These are phyloP conservation scores for Leccinum holopus DNA, from an alignment of 1,284 basidiomycete species.

Conservation along the genomic window DNA sequence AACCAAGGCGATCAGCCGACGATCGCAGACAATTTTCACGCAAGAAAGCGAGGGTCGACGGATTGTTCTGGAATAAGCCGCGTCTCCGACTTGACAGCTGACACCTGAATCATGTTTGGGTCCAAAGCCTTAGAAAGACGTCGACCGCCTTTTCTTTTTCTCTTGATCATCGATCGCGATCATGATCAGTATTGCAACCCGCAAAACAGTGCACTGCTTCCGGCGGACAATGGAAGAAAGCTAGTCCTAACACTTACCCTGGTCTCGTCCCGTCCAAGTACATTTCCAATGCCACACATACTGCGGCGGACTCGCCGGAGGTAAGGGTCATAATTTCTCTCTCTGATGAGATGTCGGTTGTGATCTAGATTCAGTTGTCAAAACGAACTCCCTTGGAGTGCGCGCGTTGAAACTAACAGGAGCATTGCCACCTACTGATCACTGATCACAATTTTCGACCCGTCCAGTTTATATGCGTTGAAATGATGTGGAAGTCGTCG, in stretches of 20 bases:
- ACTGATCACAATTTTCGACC: neutral
- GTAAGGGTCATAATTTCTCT: neutral
- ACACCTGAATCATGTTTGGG: neutral
- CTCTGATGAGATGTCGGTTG: neutral
- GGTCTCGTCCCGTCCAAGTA: neutral
- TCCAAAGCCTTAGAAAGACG: neutral
- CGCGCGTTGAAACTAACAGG: neutral
- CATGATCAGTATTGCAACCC: neutral
- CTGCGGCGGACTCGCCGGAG: neutral
- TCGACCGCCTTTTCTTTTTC: neutral
- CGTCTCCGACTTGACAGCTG: neutral
- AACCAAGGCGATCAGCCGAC: neutral
- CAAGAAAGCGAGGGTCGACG: neutral
- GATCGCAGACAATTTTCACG: neutral
- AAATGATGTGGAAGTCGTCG: neutral
- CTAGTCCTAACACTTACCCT: neutral
- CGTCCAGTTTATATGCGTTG: neutral
- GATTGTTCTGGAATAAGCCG: neutral
- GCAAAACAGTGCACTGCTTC: neutral
- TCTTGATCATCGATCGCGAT: neutral
- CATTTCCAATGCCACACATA: neutral
- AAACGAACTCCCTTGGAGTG: neutral
- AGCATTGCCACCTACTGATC: neutral
- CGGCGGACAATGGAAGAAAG: neutral
- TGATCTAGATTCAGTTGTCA: neutral